Base-by-base conservation (phyloP, 2,329 filamentous ascomycete genomes). In the Colletotrichum higginsianum region DNA sequence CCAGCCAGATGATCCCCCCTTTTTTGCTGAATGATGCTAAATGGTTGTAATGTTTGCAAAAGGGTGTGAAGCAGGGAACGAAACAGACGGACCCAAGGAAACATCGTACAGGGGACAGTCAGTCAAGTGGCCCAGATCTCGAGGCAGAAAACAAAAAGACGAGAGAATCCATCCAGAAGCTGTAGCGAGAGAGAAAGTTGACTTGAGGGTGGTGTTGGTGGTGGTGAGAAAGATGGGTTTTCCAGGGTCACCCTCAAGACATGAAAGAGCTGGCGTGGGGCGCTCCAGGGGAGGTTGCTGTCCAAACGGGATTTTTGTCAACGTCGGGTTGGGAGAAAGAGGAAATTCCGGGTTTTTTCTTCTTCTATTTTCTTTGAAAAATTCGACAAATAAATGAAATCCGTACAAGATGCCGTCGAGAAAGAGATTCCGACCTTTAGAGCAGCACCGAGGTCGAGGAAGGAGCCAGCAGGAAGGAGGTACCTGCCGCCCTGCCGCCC, bases 11-110 rank as follows among this genome's bases (percentile, higher is more conserved):
- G 50, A 18, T 16, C 23, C 46, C 44, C 61, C 21, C 35, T 58
- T 42, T 42, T 46, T 44, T 21, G 61, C 46, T 18, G 23, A 69
- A 66, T 44, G 26, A 42, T n/a, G 61, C 61, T 66, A n/a, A 46
- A 26, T 66, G 61, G 66, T 44, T 21, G 30, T 16, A 8, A 21
- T 52, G 35, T 35, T 42, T 57, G 21, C 61, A 53, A 58, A 44
- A 52, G 61, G 66, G 66, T 68, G 66, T 68, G 66, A n/a, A 58
- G 23, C 23, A 50, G 55, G 61, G 56, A 67, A 50, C 47, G 67
- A 69, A 53, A 62, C 56, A 57, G 52, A 64, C 46, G 46, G 35
- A 11, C 35, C 35, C 8, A 11, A 38, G 35, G 35, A 38, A 38
- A 11, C 35, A 11, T 11, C 35, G 35, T 38, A 9, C 23, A 56